These are phyloP conservation scores for Chrysoporthe cubensis DNA, from an alignment of 2,329 filamentous ascomycete species.

Conservation along the genomic window DNA sequence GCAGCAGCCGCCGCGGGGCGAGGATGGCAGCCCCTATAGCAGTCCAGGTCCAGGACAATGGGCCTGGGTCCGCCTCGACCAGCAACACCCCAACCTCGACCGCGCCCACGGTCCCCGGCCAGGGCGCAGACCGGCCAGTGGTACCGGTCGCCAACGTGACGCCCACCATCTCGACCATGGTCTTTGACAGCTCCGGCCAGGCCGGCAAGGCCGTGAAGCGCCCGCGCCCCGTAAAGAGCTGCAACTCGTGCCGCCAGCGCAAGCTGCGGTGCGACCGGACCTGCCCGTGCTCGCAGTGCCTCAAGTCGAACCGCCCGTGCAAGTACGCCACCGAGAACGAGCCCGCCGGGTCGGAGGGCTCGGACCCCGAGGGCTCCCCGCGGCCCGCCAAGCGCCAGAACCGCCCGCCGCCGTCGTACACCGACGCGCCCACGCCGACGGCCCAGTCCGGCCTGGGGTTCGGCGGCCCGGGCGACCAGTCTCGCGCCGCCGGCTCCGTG, in stretches of 20 bases:
- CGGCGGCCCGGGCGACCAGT: conserved; percentile 31
- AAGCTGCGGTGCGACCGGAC: conserved; percentile 61
- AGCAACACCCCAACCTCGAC: conserved; percentile 22
- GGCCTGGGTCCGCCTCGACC: conserved; percentile 23
- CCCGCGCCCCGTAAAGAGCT: conserved; percentile 59
- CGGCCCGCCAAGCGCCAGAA: conserved; percentile 42
- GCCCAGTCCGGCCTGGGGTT: conserved; percentile 8
- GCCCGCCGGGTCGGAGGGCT: conserved; percentile 53
- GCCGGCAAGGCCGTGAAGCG: conserved; percentile 51
- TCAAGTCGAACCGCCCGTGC: conserved; percentile 58
- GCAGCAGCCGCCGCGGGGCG: conserved; percentile 14
- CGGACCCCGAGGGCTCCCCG: conserved; percentile 31
- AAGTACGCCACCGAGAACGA: conserved; percentile 57
- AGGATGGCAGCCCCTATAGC: conserved; percentile 26
- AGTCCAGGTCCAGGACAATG: conserved; percentile 24
- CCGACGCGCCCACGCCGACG: conserved; percentile 19
- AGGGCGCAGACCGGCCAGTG: conserved; percentile 20
- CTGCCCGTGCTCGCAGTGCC: conserved; percentile 61
- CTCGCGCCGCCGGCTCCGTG: conserved; percentile 11
- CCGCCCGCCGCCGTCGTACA: conserved; percentile 22
- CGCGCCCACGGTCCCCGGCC: conserved; percentile 14
- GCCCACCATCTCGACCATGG: conserved; percentile 30
- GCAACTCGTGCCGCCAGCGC: conserved; percentile 60
- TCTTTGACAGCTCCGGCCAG: conserved; percentile 28
- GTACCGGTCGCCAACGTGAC: conserved; percentile 26